phyloP scores from a whole-genome alignment of 2,329 filamentous ascomycete genomes.

The Sclerotinia glacialis region DNA sequence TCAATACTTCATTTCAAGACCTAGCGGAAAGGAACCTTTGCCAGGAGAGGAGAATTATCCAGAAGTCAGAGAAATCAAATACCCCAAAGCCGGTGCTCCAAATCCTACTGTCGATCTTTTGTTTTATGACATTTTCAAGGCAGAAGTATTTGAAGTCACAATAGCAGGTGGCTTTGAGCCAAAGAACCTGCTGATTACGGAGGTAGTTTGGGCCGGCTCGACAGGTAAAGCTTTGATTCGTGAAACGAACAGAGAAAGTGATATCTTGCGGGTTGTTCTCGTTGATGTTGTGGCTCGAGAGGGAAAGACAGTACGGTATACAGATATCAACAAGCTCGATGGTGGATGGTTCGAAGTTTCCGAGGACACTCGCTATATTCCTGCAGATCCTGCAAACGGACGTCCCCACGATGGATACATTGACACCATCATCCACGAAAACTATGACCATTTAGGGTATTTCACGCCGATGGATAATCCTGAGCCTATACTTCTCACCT shows the following conservation, averaged over 20 bases:
- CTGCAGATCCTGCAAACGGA: constrained; percentile 73
- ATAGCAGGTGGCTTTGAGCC: constrained; percentile 75
- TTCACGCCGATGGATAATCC: constrained; percentile 84
- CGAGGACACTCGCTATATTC: constrained; percentile 80
- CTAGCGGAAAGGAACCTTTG: constrained; percentile 67
- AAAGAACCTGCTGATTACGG: constrained; percentile 84
- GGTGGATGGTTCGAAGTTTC: constrained; percentile 97
- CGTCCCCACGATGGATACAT: constrained; percentile 85
- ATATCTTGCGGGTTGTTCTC: constrained; percentile 81
- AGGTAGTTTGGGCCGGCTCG: constrained; percentile 82
- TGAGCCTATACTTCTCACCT: constrained; percentile 80
- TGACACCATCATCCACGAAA: constrained; percentile 81
- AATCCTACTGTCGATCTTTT: constrained; percentile 86
- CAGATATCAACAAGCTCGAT: constrained; percentile 80
- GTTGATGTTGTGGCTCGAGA: constrained; percentile 73
- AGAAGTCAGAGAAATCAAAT: constrained; percentile 89
- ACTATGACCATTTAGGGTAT: constrained; percentile 89
- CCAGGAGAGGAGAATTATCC: constrained; percentile 84
- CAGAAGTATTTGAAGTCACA: constrained; percentile 75
- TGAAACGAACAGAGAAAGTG: constrained; percentile 91
- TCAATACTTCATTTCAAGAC: constrained; percentile 86
- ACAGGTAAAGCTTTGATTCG: constrained; percentile 77
- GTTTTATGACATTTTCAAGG: constrained; percentile 80
- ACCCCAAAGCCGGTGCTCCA: constrained; percentile 90
- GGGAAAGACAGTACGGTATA: constrained; percentile 74